phyloP scores from a whole-genome alignment of 2,329 filamentous ascomycete genomes.

The Penicillium sp. region DNA sequence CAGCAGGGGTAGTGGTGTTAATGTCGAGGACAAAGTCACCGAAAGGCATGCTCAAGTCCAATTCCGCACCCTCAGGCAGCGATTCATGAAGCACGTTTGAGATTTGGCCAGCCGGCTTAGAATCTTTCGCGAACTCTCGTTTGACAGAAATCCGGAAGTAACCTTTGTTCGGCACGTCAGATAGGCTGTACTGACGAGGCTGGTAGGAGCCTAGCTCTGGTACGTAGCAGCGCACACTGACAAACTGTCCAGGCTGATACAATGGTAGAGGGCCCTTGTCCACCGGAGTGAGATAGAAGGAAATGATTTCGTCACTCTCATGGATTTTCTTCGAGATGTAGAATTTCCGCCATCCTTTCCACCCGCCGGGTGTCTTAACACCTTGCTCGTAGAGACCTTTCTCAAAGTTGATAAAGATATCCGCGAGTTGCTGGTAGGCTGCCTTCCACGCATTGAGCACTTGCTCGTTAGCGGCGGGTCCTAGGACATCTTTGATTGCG shows the following conservation, averaged over 20 bases:
- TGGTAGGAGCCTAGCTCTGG: neutral
- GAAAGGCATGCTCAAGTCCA: neutral
- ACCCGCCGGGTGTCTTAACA: neutral
- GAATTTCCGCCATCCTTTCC: neutral
- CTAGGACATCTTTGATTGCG: neutral
- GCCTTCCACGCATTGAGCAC: neutral
- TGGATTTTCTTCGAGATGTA: neutral
- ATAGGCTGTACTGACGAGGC: neutral
- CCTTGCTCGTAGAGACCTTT: neutral
- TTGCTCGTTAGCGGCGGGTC: neutral
- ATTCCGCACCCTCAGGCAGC: neutral
- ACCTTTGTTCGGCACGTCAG: neutral
- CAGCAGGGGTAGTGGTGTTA: neutral
- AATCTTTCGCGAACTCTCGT: neutral
- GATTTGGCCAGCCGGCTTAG: neutral
- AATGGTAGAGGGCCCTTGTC: neutral
- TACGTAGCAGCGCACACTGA: neutral
- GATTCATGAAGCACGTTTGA: neutral
- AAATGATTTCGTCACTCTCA: neutral
- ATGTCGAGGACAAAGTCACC: neutral
- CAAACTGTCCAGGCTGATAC: neutral
- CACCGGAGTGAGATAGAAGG: neutral
- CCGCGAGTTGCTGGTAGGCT: neutral
- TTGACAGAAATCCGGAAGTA: neutral
- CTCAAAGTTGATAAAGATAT: neutral